Conservation (phyloP, 441 rosid species). For the Populus hybrid region DNA sequence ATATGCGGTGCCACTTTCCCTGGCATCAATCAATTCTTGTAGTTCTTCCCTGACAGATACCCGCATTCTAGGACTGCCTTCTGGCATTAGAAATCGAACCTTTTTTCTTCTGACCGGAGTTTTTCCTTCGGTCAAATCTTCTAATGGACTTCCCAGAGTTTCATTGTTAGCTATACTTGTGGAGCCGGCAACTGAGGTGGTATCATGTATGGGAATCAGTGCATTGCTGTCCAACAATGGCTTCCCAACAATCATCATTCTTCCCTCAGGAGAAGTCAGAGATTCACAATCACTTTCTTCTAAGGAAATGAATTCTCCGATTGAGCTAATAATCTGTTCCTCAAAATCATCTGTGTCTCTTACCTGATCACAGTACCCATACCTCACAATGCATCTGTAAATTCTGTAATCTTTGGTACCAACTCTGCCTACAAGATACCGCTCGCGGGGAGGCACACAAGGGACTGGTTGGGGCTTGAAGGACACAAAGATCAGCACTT, state of each 20-base stretch:
- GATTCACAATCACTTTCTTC: slow-evolving; percentile 44
- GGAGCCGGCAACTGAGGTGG: not conserved
- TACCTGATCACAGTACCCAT: slow-evolving; percentile 50
- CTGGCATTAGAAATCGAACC: slow-evolving; percentile 47
- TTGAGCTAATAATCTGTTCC: slow-evolving; percentile 45
- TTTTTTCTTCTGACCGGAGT: slow-evolving; percentile 26
- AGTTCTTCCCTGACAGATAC: slow-evolving; percentile 37
- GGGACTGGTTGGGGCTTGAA: slow-evolving; percentile 60
- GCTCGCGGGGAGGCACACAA: slow-evolving; percentile 30
- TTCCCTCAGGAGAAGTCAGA: slow-evolving; percentile 29
- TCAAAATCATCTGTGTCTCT: slow-evolving; percentile 54
- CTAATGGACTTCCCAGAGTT: not conserved
- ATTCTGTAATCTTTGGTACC: slow-evolving; percentile 44
- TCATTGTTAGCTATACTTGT: slow-evolving; percentile 5
- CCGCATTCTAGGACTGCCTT: slow-evolving; percentile 26
- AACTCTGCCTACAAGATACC: slow-evolving; percentile 53
- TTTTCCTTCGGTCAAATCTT: not conserved
- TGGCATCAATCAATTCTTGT: slow-evolving; percentile 43
- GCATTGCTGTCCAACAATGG: slow-evolving; percentile 27
- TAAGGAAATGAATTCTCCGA: slow-evolving; percentile 53
- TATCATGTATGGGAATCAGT: slow-evolving; percentile 25
- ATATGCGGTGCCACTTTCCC: slow-evolving; percentile 65
- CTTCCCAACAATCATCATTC: slow-evolving; percentile 40
- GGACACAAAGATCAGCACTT: slow-evolving; percentile 63
- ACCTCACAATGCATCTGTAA: slow-evolving; percentile 58